A percentile compares a stretch with the other conserved stretches of the same genome.
Evolutionary conservation across 106 monocot genomes (phyloP).

Genomic region (Dendrobium huoshanense): DNA sequence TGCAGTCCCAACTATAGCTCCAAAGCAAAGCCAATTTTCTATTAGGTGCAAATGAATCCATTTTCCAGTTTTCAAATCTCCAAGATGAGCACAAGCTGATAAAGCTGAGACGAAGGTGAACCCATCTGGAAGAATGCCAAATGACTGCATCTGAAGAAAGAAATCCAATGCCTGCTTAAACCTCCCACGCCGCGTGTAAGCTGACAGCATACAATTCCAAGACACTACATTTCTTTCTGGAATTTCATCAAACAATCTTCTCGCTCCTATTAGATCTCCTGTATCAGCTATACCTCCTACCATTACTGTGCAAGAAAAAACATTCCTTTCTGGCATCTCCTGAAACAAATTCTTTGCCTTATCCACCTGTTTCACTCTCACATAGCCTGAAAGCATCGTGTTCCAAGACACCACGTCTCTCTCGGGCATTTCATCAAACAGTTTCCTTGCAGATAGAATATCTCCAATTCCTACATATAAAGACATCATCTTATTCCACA

Average conservation of each 20-base stretch:
- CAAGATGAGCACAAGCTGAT: slow-evolving; percentile 32
- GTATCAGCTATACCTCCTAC: slow-evolving; percentile 1
- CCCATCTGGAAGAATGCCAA: slow-evolving; percentile 19
- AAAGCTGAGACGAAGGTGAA: slow-evolving; percentile 27
- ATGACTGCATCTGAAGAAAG: slow-evolving; percentile 22
- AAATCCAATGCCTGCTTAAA: slow-evolving; percentile 22
- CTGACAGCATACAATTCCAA: slow-evolving; percentile 40
- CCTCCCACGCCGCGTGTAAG: slow-evolving; percentile 15
- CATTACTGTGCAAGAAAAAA: slow-evolving; percentile 21
- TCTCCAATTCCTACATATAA: slow-evolving; percentile 16
- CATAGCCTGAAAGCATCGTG: slow-evolving; percentile 19
- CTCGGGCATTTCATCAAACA: slow-evolving; percentile 26
- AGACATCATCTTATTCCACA: slow-evolving; percentile 23
- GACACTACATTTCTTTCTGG: slow-evolving; percentile 24
- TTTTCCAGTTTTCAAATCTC: slow-evolving; percentile 22
- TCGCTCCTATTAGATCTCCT: slow-evolving; percentile 10
- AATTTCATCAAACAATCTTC: slow-evolving; percentile 28
- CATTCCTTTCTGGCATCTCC: slow-evolving; percentile 11
- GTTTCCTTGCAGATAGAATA: slow-evolving; percentile 6
- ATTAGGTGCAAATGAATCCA: slow-evolving; percentile 31
- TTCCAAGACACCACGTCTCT: slow-evolving; percentile 34
- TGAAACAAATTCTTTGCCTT: slow-evolving; percentile 11
- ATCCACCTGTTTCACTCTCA: slow-evolving; percentile 3
- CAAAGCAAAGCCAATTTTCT: slow-evolving; percentile 4
- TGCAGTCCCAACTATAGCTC: slow-evolving; percentile 22